Percentiles rank a stretch among this genome's conserved stretches.
Conservation (phyloP, 345 rosid genomes). For the Brassica juncea region DNA sequence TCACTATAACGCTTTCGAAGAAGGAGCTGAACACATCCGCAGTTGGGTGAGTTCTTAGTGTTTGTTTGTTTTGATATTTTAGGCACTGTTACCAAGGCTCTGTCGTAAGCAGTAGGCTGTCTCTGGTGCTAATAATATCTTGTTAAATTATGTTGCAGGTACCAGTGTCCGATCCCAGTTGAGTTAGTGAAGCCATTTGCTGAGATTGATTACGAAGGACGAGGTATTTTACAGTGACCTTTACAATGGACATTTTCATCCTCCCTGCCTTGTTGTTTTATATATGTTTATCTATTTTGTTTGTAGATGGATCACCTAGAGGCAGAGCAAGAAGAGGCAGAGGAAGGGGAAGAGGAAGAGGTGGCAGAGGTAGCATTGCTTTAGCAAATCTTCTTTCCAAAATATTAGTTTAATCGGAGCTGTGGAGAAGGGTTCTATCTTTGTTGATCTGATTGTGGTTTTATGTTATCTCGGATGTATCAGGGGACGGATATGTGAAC, state of each 20-base stretch:
- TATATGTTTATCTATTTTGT: not conserved
- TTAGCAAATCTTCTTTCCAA: constrained; percentile 22
- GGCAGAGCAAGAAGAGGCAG: constrained; percentile 53
- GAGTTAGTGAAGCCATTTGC: constrained; percentile 57
- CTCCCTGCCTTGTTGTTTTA: not conserved
- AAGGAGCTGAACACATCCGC: constrained; percentile 65
- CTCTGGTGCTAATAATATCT: not conserved
- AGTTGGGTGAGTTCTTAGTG: constrained; percentile 63
- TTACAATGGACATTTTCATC: not conserved
- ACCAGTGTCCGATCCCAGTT: constrained; percentile 71
- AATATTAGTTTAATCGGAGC: not conserved
- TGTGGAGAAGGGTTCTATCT: not conserved
- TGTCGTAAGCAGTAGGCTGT: not conserved
- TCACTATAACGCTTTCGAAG: constrained; percentile 79
- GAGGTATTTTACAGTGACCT: constrained; percentile 45
- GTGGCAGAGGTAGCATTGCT: constrained; percentile 39
- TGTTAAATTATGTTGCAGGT: constrained; percentile 42
- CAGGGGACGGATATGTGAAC: constrained; percentile 66
- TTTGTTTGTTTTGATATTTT: not conserved
- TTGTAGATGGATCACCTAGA: constrained; percentile 68
- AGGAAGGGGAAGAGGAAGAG: constrained; percentile 51
- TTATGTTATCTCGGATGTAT: not conserved
- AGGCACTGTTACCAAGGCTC: not conserved
- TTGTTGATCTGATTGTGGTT: not conserved
- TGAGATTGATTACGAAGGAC: constrained; percentile 55